Evolutionary conservation across 1,284 basidiomycete species (phyloP).

Genomic region (Thecaphora frezii): DNA sequence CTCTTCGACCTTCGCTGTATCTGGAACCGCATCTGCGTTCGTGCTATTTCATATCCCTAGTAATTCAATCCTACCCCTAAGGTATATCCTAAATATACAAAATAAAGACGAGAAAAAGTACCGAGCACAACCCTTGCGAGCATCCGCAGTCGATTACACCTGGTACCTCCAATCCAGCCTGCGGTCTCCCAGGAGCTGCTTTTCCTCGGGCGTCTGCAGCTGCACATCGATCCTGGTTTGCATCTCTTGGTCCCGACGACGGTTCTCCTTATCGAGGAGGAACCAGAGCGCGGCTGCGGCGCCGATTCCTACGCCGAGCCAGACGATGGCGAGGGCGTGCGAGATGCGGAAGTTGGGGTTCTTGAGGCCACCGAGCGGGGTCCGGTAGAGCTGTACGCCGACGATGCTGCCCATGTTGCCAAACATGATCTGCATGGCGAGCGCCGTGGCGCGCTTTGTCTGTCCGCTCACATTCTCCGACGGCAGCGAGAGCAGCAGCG

Average conservation of each 20-base stretch:
- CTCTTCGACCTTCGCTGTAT: no score
- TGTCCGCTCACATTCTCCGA: conserved; percentile 73
- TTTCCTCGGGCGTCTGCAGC: conserved; percentile 9
- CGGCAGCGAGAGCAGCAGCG: conserved; percentile 64
- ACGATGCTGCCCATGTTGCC: conserved; percentile 70
- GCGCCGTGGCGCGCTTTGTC: conserved; percentile 69
- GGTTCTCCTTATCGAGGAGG: conserved; percentile 66
- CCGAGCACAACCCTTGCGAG: no score
- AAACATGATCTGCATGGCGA: conserved; percentile 71
- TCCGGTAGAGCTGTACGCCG: conserved; percentile 64
- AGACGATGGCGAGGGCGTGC: conserved; percentile 58
- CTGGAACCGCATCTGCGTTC: no score
- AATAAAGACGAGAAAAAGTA: no score
- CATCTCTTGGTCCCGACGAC: conserved; percentile 59
- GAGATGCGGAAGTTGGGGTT: conserved; percentile 68
- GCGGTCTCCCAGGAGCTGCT: conserved; percentile 14
- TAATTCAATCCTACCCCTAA: no score
- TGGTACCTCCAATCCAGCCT: conserved; percentile 31
- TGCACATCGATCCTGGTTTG: conserved; percentile 3
- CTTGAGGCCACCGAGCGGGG: conserved; percentile 60
- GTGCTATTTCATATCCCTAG: no score
- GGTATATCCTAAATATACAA: no score
- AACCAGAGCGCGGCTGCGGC: conserved; percentile 64
- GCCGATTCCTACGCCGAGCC: conserved; percentile 61
- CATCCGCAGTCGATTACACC: no score